Evolutionary conservation across 768 basidiomycete genomes (phyloP), one percentile per base, ranked within the genome.

Genomic region (Neoboletus subvelutipes): DNA sequence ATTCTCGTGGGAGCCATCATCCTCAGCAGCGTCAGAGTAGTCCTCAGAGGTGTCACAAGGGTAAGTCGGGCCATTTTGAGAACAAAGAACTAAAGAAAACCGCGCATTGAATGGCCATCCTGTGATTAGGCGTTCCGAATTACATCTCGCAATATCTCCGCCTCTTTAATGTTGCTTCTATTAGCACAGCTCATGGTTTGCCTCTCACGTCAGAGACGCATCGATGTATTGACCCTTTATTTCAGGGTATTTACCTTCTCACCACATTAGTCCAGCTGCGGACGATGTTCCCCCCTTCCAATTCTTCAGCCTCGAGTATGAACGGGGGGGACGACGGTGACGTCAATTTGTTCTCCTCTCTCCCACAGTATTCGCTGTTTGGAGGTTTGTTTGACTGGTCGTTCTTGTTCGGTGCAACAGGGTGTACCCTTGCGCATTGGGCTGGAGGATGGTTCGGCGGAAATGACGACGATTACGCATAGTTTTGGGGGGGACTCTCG

Each of bases 231-330:
- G 54, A 29, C 50, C 18, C 26, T 54, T 54, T 36, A 45, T 59
- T 60, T 41, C 29, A 93, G 91, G 88, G 87, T 12, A 87, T 90
- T 42, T 94, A 94, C 67, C 81, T 93, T 36, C 81, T 94, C 29
- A 86, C 90, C 4, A 93, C 90, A 0, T 74, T 93, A 47, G 85
- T 93, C 13, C 92, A 94, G 69, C 78, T 94, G 45, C 86, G 91
- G 40, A 84, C 86, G 28, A 86, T 87, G 12, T 92, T 94, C 69
- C 92, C 92, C 2, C 82, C 84, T 1, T 69, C 79, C n/a, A 65
- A 18, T 62, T 59, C 65, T 40, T 60, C 37, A 55, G 57, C 42
- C n/a, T 65, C 40, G 52, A 57, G 56, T 20, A 18, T 47, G 50
- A 59, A 55, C 6, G 58, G 29, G 22, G 56, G 40, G 11, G 51